Conservation (phyloP, 352 stramenopile species). For the Pythium coloratum region DNA sequence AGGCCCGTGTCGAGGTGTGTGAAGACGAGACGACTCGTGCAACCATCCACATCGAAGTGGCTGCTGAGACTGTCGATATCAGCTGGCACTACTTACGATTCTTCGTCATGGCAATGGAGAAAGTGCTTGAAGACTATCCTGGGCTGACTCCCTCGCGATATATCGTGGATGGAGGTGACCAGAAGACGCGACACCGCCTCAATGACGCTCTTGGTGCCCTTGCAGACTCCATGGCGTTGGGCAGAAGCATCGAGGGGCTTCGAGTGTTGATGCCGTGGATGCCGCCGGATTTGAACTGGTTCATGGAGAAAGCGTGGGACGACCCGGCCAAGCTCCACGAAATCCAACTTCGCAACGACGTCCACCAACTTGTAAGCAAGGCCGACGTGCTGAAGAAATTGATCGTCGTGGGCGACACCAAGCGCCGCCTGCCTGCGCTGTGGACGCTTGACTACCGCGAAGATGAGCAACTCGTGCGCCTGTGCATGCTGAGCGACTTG, state of each 20-base stretch:
- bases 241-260: background rate
- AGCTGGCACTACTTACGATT: constrained; percentile 19
- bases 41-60: constrained; percentile 25
- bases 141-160: constrained; percentile 20
- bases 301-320: constrained; percentile 20
- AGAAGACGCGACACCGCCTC: background rate
- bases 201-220: constrained; percentile 1
- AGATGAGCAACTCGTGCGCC: background rate
- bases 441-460: constrained; percentile 10
- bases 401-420: constrained; percentile 10
- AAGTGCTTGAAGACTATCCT: constrained; percentile 20
- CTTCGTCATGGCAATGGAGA: constrained; percentile 27
- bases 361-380: constrained; percentile 14
- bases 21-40: background rate
- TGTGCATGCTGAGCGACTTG: constrained; percentile 27
- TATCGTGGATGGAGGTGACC: constrained; percentile 13
- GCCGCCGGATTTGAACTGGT: constrained; percentile 20
- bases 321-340: constrained; percentile 7
- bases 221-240: constrained; percentile 1
- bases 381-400: constrained; percentile 17
- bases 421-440: constrained; percentile 17
- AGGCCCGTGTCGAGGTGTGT: constrained; percentile 6
- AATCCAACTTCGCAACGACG: constrained; percentile 9
- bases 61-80: background rate
- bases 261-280: constrained; percentile 13